Base-by-base conservation (phyloP, 257 asterid genomes). In the Leonotis leonurus region DNA sequence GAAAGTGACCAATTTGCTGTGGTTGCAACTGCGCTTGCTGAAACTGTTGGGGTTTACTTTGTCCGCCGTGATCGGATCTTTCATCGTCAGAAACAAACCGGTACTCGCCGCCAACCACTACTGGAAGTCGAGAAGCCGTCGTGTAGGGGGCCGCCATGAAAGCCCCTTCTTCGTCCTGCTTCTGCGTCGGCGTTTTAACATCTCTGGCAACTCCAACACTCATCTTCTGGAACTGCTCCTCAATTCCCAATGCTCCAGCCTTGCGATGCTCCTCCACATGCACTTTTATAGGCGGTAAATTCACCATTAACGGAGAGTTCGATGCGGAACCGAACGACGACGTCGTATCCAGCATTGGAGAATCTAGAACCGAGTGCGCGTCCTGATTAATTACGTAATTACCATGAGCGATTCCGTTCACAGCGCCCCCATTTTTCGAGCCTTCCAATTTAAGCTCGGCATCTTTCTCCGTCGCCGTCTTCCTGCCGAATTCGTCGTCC, bases 271-370 rank as follows among this genome's bases (percentile, higher is more conserved):
- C 97, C 52, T 83, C 97, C 26, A 75, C 80, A 17, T 65, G 87
- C 37, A 84, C 86, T 78, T 70, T 83, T 35, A 84, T 77, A 33
- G 88, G 95, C 11, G 91, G 94, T 71, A 88, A 79, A 73, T 82
- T 84, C 33, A 71, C 81, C 69, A 72, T 46, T 6, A 89, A 77
- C 3, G 97, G 97, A 43, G 81, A 64, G 16, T 94, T 78, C 6
- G 96, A 83, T 0, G 88, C 70, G 16, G 97, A 92, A 18, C 89
- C 97, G 57, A 86, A 92, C 27, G 97, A 89, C 72, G 99, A 92
- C 45, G 80, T 51, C n/a, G 88, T 89, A 12, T 79, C 95, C 6
- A 77, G 70, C 89, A 81, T 80, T n/a, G 98, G 95, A 7, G 95
- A 86, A 80, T 77, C 90, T 18, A 90, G 88, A 14, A 86, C 81